These are phyloP conservation scores for Triticum dicoccoides DNA, from an alignment of 176 grass and related monocot genomes.

Conservation along the genomic window DNA sequence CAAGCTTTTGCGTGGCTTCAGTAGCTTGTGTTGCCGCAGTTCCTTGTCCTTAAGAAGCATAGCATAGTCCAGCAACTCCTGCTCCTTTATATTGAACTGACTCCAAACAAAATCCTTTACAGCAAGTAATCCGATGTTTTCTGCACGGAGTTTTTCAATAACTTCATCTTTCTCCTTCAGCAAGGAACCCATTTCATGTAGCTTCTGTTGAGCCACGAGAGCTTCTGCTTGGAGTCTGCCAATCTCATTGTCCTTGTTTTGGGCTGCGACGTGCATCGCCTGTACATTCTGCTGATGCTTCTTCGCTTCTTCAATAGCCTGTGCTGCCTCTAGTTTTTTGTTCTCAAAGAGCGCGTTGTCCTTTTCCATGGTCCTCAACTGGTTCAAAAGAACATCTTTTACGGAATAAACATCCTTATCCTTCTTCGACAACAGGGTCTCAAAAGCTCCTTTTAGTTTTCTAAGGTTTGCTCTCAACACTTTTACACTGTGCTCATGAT, in stretches of 20 bases:
- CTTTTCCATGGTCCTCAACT: not conserved
- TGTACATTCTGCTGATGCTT: not conserved
- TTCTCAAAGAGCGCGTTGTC: not conserved
- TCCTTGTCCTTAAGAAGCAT: slow-evolving; percentile 26
- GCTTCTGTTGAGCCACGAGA: not conserved
- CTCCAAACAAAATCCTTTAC: not conserved
- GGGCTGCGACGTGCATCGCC: not conserved
- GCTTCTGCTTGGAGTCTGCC: not conserved
- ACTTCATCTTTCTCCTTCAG: not conserved
- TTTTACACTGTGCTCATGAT: not conserved
- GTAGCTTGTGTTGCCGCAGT: slow-evolving; percentile 27
- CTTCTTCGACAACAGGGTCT: not conserved
- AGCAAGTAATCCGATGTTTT: not conserved
- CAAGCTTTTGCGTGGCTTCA: slow-evolving; percentile 39
- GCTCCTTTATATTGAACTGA: not conserved
- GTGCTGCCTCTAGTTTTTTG: not conserved
- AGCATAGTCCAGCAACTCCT: not conserved
- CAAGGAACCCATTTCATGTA: not conserved
- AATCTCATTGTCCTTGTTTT: not conserved
- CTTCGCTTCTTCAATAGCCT: not conserved
- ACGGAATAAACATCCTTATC: not conserved
- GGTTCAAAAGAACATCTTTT: not conserved
- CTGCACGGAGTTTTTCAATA: not conserved
- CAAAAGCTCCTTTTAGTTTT: not conserved
- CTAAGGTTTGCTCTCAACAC: not conserved